These are phyloP conservation scores for Podospora pseudopauciseta DNA, from an alignment of 495 filamentous ascomycete genomes.

Conservation along the genomic window DNA sequence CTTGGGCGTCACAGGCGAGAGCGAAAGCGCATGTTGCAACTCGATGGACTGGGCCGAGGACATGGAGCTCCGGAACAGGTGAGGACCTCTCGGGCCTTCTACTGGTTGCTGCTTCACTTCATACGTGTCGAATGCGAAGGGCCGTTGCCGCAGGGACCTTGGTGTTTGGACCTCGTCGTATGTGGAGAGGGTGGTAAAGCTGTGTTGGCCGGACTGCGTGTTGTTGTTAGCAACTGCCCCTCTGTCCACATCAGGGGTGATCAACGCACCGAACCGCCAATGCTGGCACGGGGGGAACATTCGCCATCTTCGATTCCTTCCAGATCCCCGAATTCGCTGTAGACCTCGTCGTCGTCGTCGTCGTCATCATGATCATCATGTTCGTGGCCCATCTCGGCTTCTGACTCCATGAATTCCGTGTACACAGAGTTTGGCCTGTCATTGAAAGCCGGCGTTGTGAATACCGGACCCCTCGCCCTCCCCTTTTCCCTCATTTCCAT, in stretches of 20 bases:
- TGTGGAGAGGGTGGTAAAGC: conserved; percentile 71
- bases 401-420: conserved; percentile 72
- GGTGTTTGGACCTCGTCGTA: conserved; percentile 74
- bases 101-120: conserved; percentile 52
- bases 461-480: conserved; percentile 44
- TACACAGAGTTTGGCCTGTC: conserved; percentile 57
- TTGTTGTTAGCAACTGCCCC: conserved; percentile 26
- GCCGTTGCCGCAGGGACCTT: conserved; percentile 44
- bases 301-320: conserved; percentile 54
- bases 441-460: conserved; percentile 36
- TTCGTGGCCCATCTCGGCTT: conserved; percentile 55
- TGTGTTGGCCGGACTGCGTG: conserved; percentile 54
- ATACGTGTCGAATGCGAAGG: conserved; percentile 24
- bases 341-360: conserved; percentile 49
- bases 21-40: conserved; percentile 57
- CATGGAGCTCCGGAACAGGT: conserved; percentile 72
- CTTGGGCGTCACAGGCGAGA: conserved; percentile 60
- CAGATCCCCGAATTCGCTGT: conserved; percentile 49
- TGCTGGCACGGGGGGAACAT: conserved; percentile 60
- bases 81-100: conserved; percentile 78
- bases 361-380: conserved; percentile 53
- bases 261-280: conserved; percentile 57
- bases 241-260: conserved; percentile 1
- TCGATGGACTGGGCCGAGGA: conserved; percentile 50
- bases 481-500: conserved; percentile 50